Percentiles rank a stretch among this genome's conserved stretches.
Conservation (phyloP, 192 early-diverging fungal species). For the Backusella macrospora region DNA sequence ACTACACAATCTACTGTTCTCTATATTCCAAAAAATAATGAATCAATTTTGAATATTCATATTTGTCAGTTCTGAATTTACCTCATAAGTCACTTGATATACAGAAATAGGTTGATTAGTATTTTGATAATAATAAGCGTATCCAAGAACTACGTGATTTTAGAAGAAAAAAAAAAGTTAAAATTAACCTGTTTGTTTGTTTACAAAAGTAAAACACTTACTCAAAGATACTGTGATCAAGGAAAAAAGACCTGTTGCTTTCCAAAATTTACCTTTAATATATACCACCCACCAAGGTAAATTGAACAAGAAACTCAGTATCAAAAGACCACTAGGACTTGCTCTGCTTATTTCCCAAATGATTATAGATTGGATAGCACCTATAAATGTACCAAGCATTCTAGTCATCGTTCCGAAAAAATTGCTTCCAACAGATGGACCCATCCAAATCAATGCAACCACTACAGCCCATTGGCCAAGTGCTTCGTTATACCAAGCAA, state of each 20-base stretch:
- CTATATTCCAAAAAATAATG: constrained; percentile 2
- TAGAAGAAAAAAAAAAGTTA: constrained; percentile 5
- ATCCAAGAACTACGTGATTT: constrained; percentile 31
- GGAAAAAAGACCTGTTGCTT: constrained; percentile 38
- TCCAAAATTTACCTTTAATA: constrained; percentile 37
- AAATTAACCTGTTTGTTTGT: not conserved
- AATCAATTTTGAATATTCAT: not conserved
- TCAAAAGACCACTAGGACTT: constrained; percentile 17
- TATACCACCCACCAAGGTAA: constrained; percentile 40
- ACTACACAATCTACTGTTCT: constrained; percentile 35
- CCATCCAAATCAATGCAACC: constrained; percentile 41
- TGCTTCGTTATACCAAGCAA: constrained; percentile 29
- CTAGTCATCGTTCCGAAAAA: constrained; percentile 42
- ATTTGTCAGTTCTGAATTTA: not conserved
- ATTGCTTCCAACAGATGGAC: constrained; percentile 39
- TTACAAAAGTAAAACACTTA: constrained; percentile 26
- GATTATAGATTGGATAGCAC: constrained; percentile 32
- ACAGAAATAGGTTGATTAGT: not conserved
- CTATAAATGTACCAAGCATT: constrained; percentile 32
- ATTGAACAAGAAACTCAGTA: constrained; percentile 35
- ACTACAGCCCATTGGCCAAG: constrained; percentile 43
- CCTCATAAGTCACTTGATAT: constrained; percentile 28
- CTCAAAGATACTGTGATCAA: constrained; percentile 39
- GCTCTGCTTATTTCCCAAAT: constrained; percentile 37
- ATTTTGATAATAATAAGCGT: constrained; percentile 17